Percentiles rank a stretch among this genome's conserved stretches.
These are phyloP conservation scores for Benincasa hispida DNA, from an alignment of 306 rosid species.

Conservation along the genomic window DNA sequence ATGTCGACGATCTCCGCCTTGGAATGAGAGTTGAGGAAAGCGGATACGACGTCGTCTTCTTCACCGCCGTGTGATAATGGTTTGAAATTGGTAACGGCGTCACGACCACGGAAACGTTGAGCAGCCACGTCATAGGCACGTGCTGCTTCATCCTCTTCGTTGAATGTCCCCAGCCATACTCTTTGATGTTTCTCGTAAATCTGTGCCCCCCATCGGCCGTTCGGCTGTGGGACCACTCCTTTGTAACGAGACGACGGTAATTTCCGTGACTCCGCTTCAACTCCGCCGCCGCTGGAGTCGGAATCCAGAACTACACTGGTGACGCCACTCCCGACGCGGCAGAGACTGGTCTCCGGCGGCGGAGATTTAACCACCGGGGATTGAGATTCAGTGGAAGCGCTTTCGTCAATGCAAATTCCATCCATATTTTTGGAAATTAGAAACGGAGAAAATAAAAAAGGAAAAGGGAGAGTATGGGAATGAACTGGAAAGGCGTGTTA, in stretches of 20 bases:
- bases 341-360: constrained; percentile 23
- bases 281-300: constrained; percentile 18
- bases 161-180: constrained; percentile 95
- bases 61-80: constrained; percentile 10
- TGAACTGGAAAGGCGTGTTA: constrained; percentile 1
- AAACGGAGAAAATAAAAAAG: not conserved
- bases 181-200: constrained; percentile 99
- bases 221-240: constrained; percentile 98
- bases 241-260: constrained; percentile 79
- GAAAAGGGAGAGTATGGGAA: constrained; percentile 6
- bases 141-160: constrained; percentile 86
- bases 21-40: constrained; percentile 63
- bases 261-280: constrained; percentile 71
- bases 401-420: constrained; percentile 41
- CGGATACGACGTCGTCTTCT: constrained; percentile 35
- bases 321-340: constrained; percentile 67
- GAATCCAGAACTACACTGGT: constrained; percentile 47
- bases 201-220: constrained; percentile 99
- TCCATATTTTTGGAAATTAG: constrained; percentile 31
- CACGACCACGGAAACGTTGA: constrained; percentile 81
- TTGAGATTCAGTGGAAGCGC: constrained; percentile 54
- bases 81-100: constrained; percentile 82
- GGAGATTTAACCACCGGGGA: constrained; percentile 13
- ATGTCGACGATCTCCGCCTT: constrained; percentile 92
- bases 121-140: constrained; percentile 83